Percentiles rank a stretch among this genome's conserved stretches.
phyloP scores from a whole-genome alignment of 345 rosid genomes.

The Luvunga scandens region DNA sequence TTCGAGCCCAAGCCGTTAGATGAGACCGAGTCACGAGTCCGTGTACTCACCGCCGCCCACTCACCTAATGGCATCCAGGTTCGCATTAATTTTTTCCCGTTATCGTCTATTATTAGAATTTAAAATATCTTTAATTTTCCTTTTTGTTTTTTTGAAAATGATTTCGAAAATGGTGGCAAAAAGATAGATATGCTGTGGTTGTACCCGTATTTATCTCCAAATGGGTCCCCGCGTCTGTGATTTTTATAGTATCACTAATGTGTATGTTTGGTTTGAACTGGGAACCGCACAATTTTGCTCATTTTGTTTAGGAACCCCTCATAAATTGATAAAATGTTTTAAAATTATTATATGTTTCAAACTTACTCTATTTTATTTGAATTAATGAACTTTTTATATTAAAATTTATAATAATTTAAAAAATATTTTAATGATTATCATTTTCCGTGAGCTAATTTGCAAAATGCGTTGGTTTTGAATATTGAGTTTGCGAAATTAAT shows the following conservation, averaged over 20 bases:
- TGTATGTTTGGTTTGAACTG: neutral
- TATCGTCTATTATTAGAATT: no score
- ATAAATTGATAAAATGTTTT: no score
- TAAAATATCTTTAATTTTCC: no score
- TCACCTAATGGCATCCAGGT: conserved; percentile 98
- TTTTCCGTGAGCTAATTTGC: no score
- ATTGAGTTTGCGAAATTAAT: neutral
- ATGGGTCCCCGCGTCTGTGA: neutral
- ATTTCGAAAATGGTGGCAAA: neutral
- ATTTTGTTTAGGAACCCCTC: neutral
- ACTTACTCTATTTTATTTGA: no score
- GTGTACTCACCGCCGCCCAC: conserved; percentile 71
- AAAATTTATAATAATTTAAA: no score
- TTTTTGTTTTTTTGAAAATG: neutral
- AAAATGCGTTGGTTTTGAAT: no score
- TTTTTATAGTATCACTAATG: neutral
- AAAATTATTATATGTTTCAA: no score
- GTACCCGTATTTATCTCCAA: neutral
- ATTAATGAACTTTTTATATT: no score
- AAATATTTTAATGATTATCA: no score
- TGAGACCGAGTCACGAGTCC: conserved; percentile 50
- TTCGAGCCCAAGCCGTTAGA: conserved; percentile 47
- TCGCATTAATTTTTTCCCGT: conserved; percentile 14
- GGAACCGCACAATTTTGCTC: neutral
- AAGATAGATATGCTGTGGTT: neutral